Evolutionary conservation across 106 monocot species (phyloP).

Genomic region (Cymbidium sinense): DNA sequence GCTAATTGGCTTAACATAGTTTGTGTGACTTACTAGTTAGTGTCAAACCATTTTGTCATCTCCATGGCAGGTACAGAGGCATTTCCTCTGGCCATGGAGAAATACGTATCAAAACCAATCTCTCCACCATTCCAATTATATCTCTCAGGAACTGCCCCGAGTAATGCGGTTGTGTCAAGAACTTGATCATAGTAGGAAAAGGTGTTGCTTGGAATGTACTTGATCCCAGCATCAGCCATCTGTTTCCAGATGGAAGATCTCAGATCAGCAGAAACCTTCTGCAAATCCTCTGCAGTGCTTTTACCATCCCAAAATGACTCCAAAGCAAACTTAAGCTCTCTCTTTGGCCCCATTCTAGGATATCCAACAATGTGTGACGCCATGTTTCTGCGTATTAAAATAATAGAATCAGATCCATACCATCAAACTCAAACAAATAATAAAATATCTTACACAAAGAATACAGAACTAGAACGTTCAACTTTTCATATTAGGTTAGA

Average conservation of each 20-base stretch:
- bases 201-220: conserved; percentile 62
- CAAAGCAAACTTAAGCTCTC: conserved; percentile 65
- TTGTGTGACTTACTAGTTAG: conserved; percentile 22
- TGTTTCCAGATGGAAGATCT: conserved; percentile 67
- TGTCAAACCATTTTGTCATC: conserved; percentile 34
- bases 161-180: conserved; percentile 64
- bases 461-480: background rate
- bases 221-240: conserved; percentile 53
- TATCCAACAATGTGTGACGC: conserved; percentile 67
- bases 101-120: conserved; percentile 24
- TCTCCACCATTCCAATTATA: conserved; percentile 20
- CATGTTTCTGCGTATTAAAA: conserved; percentile 27
- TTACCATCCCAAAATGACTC: conserved; percentile 65
- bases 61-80: conserved; percentile 27
- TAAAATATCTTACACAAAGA: background rate
- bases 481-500: background rate
- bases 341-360: conserved; percentile 63
- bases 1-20: background rate
- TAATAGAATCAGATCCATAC: background rate
- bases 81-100: conserved; percentile 30
- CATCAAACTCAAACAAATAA: background rate
- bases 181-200: conserved; percentile 65
- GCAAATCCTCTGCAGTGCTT: conserved; percentile 41
- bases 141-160: conserved; percentile 59
- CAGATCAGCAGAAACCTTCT: conserved; percentile 55